These are phyloP conservation scores for Stenogyne calaminthoides DNA, from an alignment of 305 asterid genomes.

Conservation along the genomic window DNA sequence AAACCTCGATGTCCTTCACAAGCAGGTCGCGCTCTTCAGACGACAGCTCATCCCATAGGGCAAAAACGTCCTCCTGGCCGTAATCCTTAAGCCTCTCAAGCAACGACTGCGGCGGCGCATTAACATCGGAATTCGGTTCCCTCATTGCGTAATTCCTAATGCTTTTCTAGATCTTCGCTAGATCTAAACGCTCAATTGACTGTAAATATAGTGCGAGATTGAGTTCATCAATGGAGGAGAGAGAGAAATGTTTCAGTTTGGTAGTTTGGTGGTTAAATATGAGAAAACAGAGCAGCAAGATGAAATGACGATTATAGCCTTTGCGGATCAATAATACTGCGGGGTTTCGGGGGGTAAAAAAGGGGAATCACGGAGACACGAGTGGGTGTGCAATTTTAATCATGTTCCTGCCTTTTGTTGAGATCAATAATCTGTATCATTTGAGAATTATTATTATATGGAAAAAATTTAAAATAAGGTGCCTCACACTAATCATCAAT, in stretches of 20 bases:
- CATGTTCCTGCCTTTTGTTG: slow-evolving; percentile 19
- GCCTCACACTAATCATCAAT: slow-evolving; percentile 16
- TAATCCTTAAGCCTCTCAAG: slow-evolving; percentile 96
- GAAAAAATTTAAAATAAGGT: background rate
- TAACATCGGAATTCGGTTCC: slow-evolving; percentile 42
- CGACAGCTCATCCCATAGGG: slow-evolving; percentile 92
- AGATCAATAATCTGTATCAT: background rate
- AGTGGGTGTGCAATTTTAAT: slow-evolving; percentile 41
- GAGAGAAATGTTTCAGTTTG: slow-evolving; percentile 36
- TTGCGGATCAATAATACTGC: background rate
- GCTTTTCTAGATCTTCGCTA: slow-evolving; percentile 46
- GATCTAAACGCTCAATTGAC: slow-evolving; percentile 29
- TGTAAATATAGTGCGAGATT: slow-evolving; percentile 15
- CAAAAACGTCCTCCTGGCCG: slow-evolving; percentile 91
- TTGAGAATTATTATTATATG: background rate
- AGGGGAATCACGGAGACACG: slow-evolving; percentile 27
- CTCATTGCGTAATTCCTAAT: slow-evolving; percentile 36
- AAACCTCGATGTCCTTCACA: slow-evolving; percentile 85
- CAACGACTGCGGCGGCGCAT: slow-evolving; percentile 61
- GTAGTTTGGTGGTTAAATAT: slow-evolving; percentile 55
- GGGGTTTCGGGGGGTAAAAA: slow-evolving; percentile 26
- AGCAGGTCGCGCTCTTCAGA: slow-evolving; percentile 68
- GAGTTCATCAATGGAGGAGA: background rate
- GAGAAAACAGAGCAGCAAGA: slow-evolving; percentile 29
- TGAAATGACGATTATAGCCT: slow-evolving; percentile 21